Conservation (phyloP, 2,329 filamentous ascomycete species). For the Botrytis fabae region DNA sequence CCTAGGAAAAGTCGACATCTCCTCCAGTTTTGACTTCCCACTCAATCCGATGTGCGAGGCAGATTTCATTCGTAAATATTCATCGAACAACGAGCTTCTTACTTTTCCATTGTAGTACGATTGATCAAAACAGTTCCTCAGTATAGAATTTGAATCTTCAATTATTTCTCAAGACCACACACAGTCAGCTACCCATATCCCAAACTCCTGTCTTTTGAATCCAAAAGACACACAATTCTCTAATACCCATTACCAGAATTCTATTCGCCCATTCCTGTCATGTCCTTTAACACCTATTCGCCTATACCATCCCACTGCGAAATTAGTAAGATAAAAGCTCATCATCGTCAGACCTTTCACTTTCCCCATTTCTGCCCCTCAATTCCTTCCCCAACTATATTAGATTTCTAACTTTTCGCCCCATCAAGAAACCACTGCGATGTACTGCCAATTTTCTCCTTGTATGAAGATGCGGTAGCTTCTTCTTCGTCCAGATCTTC, state of each 20-base stretch:
- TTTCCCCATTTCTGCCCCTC: neutral
- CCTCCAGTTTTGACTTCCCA: too few species aligned
- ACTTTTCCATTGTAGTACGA: neutral
- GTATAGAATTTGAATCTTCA: neutral
- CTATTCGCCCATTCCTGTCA: neutral
- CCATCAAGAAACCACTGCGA: neutral
- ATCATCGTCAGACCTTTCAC: neutral
- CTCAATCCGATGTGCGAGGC: neutral
- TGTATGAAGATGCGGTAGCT: neutral
- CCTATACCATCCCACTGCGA: neutral
- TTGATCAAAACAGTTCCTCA: neutral
- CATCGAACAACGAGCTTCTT: neutral
- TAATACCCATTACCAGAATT: neutral
- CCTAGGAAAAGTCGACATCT: neutral
- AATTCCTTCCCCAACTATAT: neutral
- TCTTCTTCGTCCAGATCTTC: neutral
- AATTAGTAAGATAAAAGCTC: neutral
- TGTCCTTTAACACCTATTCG: too few species aligned
- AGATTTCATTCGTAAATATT: neutral
- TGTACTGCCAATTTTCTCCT: neutral
- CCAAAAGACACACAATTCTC: neutral
- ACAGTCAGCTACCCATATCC: neutral
- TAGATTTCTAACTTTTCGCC: neutral
- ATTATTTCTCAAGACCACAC: neutral
- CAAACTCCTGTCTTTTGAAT: neutral